phyloP scores from a whole-genome alignment of 1,284 basidiomycete genomes.

The Naganishia cerealis region DNA sequence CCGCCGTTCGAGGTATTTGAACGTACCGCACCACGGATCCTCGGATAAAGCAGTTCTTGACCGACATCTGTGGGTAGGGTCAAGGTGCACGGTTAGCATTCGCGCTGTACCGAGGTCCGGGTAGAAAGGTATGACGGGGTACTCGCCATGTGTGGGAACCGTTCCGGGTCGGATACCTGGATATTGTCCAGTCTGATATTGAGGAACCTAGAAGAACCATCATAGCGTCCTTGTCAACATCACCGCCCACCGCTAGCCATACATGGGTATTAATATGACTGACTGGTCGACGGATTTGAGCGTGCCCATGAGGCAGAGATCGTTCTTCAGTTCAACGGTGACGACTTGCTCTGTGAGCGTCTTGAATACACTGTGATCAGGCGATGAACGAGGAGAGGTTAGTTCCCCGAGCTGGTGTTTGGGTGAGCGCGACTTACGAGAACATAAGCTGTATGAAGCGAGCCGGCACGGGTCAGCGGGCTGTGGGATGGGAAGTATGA shows the following conservation, averaged over 20 bases:
- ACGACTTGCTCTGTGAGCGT: slow-evolving; percentile 95
- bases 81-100: slow-evolving; percentile 9
- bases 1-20: slow-evolving; percentile 83
- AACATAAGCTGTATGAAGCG: slow-evolving; percentile 35
- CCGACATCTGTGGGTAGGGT: slow-evolving; percentile 72
- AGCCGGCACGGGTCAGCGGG: background rate
- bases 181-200: slow-evolving; percentile 97
- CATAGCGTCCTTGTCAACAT: slow-evolving; percentile 16
- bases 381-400: background rate
- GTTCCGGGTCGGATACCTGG: slow-evolving; percentile 83
- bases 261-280: slow-evolving; percentile 46
- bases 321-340: slow-evolving; percentile 98
- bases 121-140: background rate
- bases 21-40: slow-evolving; percentile 98
- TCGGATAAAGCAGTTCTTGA: slow-evolving; percentile 98
- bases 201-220: slow-evolving; percentile 69
- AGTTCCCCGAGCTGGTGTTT: background rate
- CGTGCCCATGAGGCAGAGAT: slow-evolving; percentile 92
- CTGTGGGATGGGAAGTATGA: background rate
- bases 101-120: background rate
- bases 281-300: slow-evolving; percentile 98
- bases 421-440: slow-evolving; percentile 29
- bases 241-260: background rate
- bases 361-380: slow-evolving; percentile 76
- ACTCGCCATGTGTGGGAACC: slow-evolving; percentile 94